Conservation (phyloP, 2,329 filamentous ascomycete species). For the Colletotrichum truncatum region DNA sequence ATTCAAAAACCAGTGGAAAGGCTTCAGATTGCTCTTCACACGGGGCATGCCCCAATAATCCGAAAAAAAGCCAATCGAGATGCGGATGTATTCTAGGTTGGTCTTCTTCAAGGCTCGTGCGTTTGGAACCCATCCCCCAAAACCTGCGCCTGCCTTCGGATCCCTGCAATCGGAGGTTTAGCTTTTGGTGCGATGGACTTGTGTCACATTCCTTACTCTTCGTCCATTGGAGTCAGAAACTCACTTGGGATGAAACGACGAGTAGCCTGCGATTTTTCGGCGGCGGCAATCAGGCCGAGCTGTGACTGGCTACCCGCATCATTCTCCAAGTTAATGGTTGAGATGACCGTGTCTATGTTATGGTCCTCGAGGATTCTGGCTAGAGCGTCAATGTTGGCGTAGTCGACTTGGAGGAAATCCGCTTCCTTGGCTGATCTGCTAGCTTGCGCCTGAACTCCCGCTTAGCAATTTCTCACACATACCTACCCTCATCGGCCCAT, state of each 20-base stretch:
- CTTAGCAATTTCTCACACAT: neutral
- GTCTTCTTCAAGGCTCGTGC: neutral
- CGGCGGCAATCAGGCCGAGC: constrained; percentile 52
- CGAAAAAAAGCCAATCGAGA: constrained; percentile 35
- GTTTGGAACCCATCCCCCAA: neutral
- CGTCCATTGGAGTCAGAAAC: constrained; percentile 33
- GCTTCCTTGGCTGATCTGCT: constrained; percentile 30
- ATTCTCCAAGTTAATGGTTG: constrained; percentile 42
- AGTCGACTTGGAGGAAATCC: constrained; percentile 37
- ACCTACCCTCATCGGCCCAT: neutral
- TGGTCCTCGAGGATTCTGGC: constrained; percentile 41
- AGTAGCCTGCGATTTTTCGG: constrained; percentile 45
- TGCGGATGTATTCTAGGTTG: constrained; percentile 25
- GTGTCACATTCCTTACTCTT: neutral
- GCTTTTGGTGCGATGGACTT: neutral
- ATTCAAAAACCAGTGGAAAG: too few relatives aligned
- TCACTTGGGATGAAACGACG: constrained; percentile 53
- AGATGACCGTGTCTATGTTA: constrained; percentile 54
- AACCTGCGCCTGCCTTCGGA: too few relatives aligned
- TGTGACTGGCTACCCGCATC: constrained; percentile 38
- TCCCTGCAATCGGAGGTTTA: neutral
- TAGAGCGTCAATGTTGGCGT: constrained; percentile 33
- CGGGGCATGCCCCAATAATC: constrained; percentile 39
- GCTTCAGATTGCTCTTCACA: constrained; percentile 27
- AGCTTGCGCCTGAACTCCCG: neutral